phyloP scores from a whole-genome alignment of 768 basidiomycete genomes.

The Omphalotus guepiniiformis region DNA sequence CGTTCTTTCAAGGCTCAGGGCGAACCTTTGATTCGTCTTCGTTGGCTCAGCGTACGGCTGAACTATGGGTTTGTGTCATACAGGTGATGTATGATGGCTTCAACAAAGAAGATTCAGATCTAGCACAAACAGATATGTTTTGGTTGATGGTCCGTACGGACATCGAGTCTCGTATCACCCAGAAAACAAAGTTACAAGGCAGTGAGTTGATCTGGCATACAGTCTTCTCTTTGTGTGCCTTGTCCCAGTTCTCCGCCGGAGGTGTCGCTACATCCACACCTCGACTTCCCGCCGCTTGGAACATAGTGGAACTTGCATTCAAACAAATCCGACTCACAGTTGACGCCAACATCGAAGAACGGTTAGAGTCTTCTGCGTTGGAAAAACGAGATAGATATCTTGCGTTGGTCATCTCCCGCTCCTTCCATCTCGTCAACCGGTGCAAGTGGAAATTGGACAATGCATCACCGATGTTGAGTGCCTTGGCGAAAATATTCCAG shows the following conservation, averaged over 20 bases:
- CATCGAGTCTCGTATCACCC: constrained; percentile 21
- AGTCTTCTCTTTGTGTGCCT: constrained; percentile 62
- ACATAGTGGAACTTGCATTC: not conserved
- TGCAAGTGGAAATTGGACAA: constrained; percentile 75
- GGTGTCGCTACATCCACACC: constrained; percentile 32
- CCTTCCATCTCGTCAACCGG: constrained; percentile 63
- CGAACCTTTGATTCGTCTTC: not conserved
- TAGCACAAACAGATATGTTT: constrained; percentile 20
- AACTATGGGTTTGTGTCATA: constrained; percentile 52
- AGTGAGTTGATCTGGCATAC: constrained; percentile 74
- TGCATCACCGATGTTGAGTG: constrained; percentile 53
- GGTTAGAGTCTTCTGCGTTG: constrained; percentile 30
- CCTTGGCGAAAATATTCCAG: constrained; percentile 69
- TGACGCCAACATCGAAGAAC: constrained; percentile 42
- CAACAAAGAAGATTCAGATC: not conserved
- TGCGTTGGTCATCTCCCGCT: constrained; percentile 63
- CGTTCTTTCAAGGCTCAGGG: too few species aligned
- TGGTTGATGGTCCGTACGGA: constrained; percentile 40
- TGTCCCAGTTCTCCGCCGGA: constrained; percentile 72
- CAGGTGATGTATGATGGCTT: constrained; percentile 30
- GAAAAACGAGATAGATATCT: constrained; percentile 68
- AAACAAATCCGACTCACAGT: constrained; percentile 45
- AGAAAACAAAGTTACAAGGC: constrained; percentile 32
- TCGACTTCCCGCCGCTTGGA: constrained; percentile 10
- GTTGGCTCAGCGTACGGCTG: constrained; percentile 27